These are phyloP conservation scores for Gigaspora rosea DNA, from an alignment of 192 early-diverging fungal species.

Conservation along the genomic window DNA sequence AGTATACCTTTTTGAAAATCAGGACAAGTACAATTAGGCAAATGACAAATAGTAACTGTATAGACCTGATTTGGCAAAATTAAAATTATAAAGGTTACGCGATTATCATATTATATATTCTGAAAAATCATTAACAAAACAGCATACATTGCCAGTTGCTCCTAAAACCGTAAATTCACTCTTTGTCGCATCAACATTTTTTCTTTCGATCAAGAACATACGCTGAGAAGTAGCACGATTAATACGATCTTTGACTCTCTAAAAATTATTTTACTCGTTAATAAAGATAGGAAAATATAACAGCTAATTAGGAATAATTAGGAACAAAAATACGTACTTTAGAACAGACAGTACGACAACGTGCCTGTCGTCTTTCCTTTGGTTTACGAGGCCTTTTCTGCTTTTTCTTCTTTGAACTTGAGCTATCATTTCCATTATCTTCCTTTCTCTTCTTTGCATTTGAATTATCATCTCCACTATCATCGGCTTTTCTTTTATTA, in stretches of 20 bases:
- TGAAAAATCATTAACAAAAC: not conserved
- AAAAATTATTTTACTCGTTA: not conserved
- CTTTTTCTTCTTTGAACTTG: not conserved
- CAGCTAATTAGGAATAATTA: not conserved
- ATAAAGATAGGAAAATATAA: not conserved
- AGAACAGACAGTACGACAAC: not conserved
- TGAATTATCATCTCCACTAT: no score
- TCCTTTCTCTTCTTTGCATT: no score
- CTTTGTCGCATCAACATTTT: not conserved
- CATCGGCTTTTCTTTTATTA: no score
- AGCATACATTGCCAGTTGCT: constrained; percentile 1
- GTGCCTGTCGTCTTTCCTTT: not conserved
- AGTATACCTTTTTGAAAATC: not conserved
- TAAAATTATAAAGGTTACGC: not conserved
- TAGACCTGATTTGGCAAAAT: not conserved
- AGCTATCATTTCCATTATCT: not conserved
- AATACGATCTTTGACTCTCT: not conserved
- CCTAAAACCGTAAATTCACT: not conserved
- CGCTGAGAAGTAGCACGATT: not conserved
- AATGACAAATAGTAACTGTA: not conserved
- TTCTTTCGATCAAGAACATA: not conserved
- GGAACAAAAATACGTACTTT: not conserved
- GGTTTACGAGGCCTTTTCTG: not conserved
- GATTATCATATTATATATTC: no score
- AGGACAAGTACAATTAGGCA: constrained; percentile 4